phyloP scores from a whole-genome alignment of 2,329 filamentous ascomycete genomes.

The Arthroderma sp. region DNA sequence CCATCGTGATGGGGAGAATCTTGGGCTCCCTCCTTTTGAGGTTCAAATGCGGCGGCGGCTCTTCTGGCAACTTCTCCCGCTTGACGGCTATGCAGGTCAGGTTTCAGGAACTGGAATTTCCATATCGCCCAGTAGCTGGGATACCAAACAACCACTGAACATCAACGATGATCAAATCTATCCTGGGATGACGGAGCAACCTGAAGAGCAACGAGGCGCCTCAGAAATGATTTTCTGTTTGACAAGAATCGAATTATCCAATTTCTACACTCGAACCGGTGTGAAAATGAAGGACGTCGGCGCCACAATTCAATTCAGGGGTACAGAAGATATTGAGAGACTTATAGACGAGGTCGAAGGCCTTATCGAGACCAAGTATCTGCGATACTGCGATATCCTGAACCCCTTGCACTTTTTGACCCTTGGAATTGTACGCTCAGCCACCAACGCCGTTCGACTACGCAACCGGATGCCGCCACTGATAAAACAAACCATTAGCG shows the following conservation, averaged over 20 bases:
- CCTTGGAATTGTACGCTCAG: conserved; percentile 32
- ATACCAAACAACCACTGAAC: conserved; percentile 26
- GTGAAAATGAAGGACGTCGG: too few species aligned
- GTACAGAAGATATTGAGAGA: too few species aligned
- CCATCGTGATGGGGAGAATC: conserved; percentile 49
- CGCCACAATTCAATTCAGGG: too few species aligned
- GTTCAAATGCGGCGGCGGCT: conserved; percentile 58
- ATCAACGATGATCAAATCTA: conserved; percentile 33
- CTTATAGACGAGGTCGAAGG: conserved; percentile 22
- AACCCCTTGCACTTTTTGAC: conserved; percentile 34
- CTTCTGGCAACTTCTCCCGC: conserved; percentile 60
- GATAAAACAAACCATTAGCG: conserved; percentile 19
- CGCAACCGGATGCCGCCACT: neutral
- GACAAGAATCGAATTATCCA: conserved; percentile 19
- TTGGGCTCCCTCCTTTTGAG: conserved; percentile 41
- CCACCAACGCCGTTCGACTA: conserved; percentile 33
- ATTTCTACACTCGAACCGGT: neutral
- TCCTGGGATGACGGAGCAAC: conserved; percentile 28
- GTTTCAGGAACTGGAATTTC: conserved; percentile 42
- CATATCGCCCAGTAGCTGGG: neutral
- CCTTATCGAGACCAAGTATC: conserved; percentile 23
- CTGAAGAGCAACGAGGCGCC: conserved; percentile 20
- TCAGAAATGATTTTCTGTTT: conserved; percentile 36
- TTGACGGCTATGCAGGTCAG: conserved; percentile 58
- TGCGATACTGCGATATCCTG: conserved; percentile 25